phyloP scores from a whole-genome alignment of 2,329 filamentous ascomycete species.

The Penicillium palitans region DNA sequence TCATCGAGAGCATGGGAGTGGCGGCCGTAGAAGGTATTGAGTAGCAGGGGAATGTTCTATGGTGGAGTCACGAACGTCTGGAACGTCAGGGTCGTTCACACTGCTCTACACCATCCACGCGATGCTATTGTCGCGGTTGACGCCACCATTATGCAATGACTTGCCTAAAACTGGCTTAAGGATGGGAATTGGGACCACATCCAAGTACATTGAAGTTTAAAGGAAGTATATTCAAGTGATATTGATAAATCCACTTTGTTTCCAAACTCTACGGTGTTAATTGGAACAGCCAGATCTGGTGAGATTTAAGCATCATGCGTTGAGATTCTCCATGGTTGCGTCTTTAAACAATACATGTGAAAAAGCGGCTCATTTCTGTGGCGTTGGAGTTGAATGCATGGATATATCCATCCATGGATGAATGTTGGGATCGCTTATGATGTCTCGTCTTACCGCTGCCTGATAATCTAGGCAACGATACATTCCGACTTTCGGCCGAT shows the following conservation, averaged over 20 bases:
- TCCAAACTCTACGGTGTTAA: not conserved
- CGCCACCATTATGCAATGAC: not conserved
- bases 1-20: slow-evolving; percentile 33
- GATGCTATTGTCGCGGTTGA: not conserved
- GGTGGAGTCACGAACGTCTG: not conserved
- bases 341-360: not conserved
- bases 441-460: not conserved
- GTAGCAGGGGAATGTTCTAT: slow-evolving; percentile 28
- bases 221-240: not conserved
- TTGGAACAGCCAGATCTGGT: not conserved
- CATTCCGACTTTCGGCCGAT: not conserved
- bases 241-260: not conserved
- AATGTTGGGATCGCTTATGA: not conserved
- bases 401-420: too few relatives aligned
- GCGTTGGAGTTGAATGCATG: not conserved
- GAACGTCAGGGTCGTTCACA: not conserved
- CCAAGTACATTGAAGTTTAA: not conserved
- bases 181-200: not conserved
- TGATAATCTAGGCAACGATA: not conserved
- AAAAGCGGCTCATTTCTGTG: not conserved
- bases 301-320: not conserved
- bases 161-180: not conserved
- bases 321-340: not conserved
- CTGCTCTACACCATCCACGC: not conserved
- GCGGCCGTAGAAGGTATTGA: slow-evolving; percentile 38